Evolutionary conservation across 78 protist species (phyloP), one percentile per base, ranked within the genome.

Genomic region (Guillardia theta): DNA sequence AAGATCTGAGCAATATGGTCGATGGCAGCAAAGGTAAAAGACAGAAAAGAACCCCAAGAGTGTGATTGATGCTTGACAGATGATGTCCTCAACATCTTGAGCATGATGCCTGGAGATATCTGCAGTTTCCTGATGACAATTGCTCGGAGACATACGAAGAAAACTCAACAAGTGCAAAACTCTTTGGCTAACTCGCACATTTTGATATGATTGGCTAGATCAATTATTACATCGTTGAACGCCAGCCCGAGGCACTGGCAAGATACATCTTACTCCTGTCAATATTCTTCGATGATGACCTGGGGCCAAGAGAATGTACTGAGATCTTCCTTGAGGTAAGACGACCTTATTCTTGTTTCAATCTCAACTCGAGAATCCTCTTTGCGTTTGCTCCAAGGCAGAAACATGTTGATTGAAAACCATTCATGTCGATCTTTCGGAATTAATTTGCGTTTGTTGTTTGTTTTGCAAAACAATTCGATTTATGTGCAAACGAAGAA

Each of bases 191-290:
- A 58, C 70, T 9, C 27, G 39, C 6, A 2, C 90, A 15, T 8
- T 80, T 4, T 27, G 39, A 4, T 15, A 36, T 70, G n/a, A 3
- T 0, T 30, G 93, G 41, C 36, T 15, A 33, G 76, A 88, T 64
- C 27, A 45, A 48, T 18, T 22, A 44, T 1, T 78, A 78, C 12
- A 22, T 78, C 53, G 18, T 78, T 6, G 90, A 78, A 30, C 39
- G 44, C 37, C 21, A 43, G 8, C 90, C 90, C 21, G 90, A 78
- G 50, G 90, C 36, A 0, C 95, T 76, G 12, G 95, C 95, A 0
- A 30, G 95, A 43, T 92, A 93, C 39, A 9, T 78, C 70, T 92
- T 93, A 36, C 95, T 93, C 30, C 92, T 93, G 8, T 9, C 90
- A 0, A 5, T 93, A 0, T 39, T 88, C 39, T 62, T 93, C 30